Evolutionary conservation across 805 yeast species (phyloP), one percentile per base, ranked within the genome.

Genomic region (Candida nanaspora): DNA sequence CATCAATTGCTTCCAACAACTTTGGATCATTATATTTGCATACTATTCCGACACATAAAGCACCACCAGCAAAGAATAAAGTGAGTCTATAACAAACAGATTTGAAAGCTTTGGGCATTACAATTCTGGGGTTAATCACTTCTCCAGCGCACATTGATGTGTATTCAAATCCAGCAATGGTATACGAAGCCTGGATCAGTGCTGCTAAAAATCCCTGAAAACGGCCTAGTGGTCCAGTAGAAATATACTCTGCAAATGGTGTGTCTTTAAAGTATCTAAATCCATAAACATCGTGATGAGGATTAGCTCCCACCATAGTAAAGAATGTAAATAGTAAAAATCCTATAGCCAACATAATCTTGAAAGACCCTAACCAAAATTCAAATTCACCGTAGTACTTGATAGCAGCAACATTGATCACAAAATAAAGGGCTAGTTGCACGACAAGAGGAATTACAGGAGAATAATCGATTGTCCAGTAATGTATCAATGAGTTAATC

Each of bases 221-320:
- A 44, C 69, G 49, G 13, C 76, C 77, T 15, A 63, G 47, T 3
- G 47, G 47, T 0, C 76, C 76, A 1, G 57, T 51, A 23, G 54
- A 45, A 18, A 62, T 53, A 52, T 62, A 62, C 41, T 63, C 65
- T 11, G 50, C 40, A 28, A 37, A 29, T 22, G 40, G 69, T 1
- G 69, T 66, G 32, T 41, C 38, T 10, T 56, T 57, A 74, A 80
- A 79, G 52, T 74, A 69, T 35, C 80, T 59, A 55, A 80, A 80
- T 0, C 86, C 86, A 49, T 66, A 78, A 1, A 65, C 72, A 46
- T 82, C 85, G 44, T 74, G 77, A 32, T 65, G 55, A 0, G 93
- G 93, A 54, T 84, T 84, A 11, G 89, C 93, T 21, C 94, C 93
- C 19, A 79, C 75, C 93, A 84, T 85, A 4, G 86, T 78, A 42